phyloP scores from a whole-genome alignment of 2,329 filamentous ascomycete species.

The Trichoderma hamatum region DNA sequence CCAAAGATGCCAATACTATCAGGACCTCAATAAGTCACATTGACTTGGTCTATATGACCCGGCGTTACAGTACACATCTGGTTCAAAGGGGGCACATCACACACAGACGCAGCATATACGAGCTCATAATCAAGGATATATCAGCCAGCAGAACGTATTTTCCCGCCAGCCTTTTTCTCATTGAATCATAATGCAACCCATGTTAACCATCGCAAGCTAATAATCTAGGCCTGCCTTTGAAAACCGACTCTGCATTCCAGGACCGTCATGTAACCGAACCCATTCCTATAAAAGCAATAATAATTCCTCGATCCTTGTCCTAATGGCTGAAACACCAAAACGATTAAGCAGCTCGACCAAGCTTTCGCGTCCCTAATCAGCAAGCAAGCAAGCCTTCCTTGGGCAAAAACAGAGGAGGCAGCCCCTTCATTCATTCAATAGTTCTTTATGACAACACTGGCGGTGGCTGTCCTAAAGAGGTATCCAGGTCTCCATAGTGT shows the following conservation, averaged over 20 bases:
- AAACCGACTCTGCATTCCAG: conserved; percentile 39
- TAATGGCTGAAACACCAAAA: conserved; percentile 40
- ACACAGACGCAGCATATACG: neutral
- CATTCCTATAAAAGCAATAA: conserved; percentile 37
- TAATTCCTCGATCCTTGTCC: conserved; percentile 36
- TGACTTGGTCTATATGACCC: too few relatives aligned
- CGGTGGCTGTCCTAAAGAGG: conserved; percentile 43
- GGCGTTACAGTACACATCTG: too few relatives aligned
- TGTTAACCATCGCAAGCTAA: conserved; percentile 21
- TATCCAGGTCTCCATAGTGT: conserved; percentile 65
- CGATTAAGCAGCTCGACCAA: conserved; percentile 28
- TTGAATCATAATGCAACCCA: conserved; percentile 21
- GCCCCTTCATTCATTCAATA: conserved; percentile 8
- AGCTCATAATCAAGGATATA: neutral
- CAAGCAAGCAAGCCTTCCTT: conserved; percentile 29
- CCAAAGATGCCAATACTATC: too few relatives aligned
- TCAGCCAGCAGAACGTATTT: neutral
- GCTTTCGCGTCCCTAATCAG: conserved; percentile 27
- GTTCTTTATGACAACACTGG: conserved; percentile 35
- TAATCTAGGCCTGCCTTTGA: conserved; percentile 27
- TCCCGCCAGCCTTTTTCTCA: conserved; percentile 4
- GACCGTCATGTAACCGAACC: conserved; percentile 36
- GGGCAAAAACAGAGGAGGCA: conserved; percentile 19
- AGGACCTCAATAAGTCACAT: too few relatives aligned
- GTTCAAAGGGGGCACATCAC: neutral